Evolutionary conservation across 176 grass and related monocot genomes (phyloP).

Genomic region (Triticum timopheevii): DNA sequence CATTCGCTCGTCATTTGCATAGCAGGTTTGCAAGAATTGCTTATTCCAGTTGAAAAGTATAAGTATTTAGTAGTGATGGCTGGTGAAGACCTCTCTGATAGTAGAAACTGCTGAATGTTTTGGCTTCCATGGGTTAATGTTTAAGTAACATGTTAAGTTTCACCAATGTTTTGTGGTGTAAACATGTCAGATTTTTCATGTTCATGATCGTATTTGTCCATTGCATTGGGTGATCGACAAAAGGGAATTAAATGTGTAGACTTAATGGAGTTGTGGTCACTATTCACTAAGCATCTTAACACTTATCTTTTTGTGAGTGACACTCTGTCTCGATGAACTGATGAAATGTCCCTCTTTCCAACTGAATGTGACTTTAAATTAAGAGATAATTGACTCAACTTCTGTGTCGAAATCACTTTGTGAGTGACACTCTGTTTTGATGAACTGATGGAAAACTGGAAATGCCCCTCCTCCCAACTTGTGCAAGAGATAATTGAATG

Average conservation of each 20-base stretch:
- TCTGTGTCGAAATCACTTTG: neutral
- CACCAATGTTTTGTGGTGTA: neutral
- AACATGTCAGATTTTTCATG: neutral
- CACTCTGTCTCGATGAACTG: neutral
- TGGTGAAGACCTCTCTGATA: neutral
- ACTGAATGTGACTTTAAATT: neutral
- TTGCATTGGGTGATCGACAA: neutral
- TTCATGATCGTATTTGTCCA: neutral
- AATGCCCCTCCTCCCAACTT: neutral
- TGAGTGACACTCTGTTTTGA: neutral
- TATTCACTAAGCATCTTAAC: neutral
- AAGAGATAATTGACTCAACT: neutral
- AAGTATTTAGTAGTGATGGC: neutral
- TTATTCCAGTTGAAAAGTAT: constrained; percentile 14
- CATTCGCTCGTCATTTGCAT: neutral
- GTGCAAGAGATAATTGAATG: neutral
- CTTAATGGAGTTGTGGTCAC: neutral
- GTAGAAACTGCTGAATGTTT: neutral
- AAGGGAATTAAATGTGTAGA: neutral
- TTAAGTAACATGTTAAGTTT: constrained; percentile 8
- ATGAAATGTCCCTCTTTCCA: neutral
- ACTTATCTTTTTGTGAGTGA: no score
- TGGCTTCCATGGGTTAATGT: neutral
- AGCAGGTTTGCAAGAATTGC: constrained; percentile 18
- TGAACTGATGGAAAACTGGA: neutral